Evolutionary conservation across 2,329 filamentous ascomycete genomes (phyloP), one percentile per base, ranked within the genome.

Genomic region (Pezicula neosporulosa): DNA sequence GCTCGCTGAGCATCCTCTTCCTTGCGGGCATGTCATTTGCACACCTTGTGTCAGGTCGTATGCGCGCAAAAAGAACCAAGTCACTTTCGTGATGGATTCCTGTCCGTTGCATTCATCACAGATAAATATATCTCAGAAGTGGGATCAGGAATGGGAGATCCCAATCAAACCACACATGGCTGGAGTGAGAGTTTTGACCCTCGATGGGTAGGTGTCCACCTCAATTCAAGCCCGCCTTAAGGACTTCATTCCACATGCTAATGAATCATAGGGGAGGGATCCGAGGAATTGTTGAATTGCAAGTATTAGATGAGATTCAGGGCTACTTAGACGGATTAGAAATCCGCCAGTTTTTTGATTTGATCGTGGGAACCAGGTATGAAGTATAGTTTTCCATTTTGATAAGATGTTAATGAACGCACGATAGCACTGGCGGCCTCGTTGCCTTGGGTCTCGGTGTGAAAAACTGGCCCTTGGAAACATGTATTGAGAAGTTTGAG

Each of bases 1-100:
- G 42, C 61, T 69, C 2, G 70, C 75, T 1, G 67, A 75, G 52
- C 70, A 76, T 53, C 57, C 66, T 2, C 60, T 77, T 1, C 68
- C 69, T 4, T 78, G 74, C 50, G 73, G 74, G 0, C 75, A 77
- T 57, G 65, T 76, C 3, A 53, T 77, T 1, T 76, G 74, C 56
- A 69, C 67, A 7, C 57, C 62, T 36, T 76, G 74, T 55, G 56
- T 76, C 27, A 62, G 57, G 53, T 63, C 41, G 49, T 73, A 64
- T 60, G 66, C 61, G 33, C n/a, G 9, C 9, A 36, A 9, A 9
- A 9, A 36, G 33, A n/a, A 36, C 9, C 9, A 36, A 36, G 33
- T 9, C n/a, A 36, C n/a, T n/a, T 9, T 36, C n/a, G 33, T 9
- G 33, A 36, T 36, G 9, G n/a, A 36, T 36, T 36, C 33, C 9